Evolutionary conservation across 345 rosid genomes (phyloP), one percentile per base, ranked within the genome.

Genomic region (Populus davidiana): DNA sequence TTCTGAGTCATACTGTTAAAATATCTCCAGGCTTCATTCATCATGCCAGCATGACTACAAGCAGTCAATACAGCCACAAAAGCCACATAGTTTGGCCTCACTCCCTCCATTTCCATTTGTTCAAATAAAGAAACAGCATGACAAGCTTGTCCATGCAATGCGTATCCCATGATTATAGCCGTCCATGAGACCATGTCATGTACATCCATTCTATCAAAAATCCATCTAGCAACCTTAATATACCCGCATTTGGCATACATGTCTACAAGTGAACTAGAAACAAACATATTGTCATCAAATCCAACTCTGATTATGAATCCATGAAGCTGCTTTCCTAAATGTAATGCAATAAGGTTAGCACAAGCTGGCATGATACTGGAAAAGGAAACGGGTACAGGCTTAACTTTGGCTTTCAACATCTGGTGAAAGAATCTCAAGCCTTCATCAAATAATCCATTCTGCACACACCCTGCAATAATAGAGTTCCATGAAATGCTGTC

Each of bases 211-310:
- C 81, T 77, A 36, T 86, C 87, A 77, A 92, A 94, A 82, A 92
- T 80, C 83, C 80, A 79, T 79, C 85, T 88, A 17, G 92, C 96
- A 47, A 84, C 69, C 76, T 77, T 86, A 62, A 94, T 87, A 78
- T 88, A 88, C 56, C 98, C 98, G 36, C 98, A 92, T 81, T 91
- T 94, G 39, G 97, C 91, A 71, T 94, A 92, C 94, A 94, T 90
- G 83, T 92, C 96, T n/a, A 92, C 89, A 29, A 94, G 91, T 8
- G 98, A 88, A 87, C 97, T 94, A 36, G 87, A 87, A 69, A 94
- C 78, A 75, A 86, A 92, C 71, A 87, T 70, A 75, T 94, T 91
- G 74, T 78, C 85, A 20, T 82, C 83, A 80, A 82, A 90, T 5
- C 93, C 87, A 31, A 73, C 81, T 33, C 96, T 86, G 23, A 86